phyloP scores from a whole-genome alignment of 495 filamentous ascomycete species.

The Aspergillus nanangensis region DNA sequence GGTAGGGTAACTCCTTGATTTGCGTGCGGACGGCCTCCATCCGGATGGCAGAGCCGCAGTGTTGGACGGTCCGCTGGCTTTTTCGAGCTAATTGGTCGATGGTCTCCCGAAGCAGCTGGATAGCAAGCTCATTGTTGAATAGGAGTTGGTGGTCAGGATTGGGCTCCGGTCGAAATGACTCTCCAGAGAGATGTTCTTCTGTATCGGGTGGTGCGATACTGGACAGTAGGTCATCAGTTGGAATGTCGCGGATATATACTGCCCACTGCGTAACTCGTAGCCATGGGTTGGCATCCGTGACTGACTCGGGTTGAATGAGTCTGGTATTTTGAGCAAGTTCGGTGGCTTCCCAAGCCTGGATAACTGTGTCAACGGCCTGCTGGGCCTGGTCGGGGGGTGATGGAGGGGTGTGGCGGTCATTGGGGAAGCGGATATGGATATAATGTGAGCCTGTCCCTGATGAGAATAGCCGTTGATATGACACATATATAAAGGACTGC shows the following conservation, averaged over 20 bases:
- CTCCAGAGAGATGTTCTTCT: neutral
- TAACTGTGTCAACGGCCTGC: neutral
- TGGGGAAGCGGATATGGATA: conserved; percentile 1
- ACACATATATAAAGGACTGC: neutral
- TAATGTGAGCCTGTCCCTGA: neutral
- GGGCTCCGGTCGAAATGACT: neutral
- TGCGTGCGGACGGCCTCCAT: conserved; percentile 1
- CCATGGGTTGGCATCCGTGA: conserved; percentile 7
- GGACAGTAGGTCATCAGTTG: neutral
- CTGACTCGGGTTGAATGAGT: conserved; percentile 3
- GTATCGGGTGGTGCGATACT: neutral
- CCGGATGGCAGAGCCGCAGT: neutral
- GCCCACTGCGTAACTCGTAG: conserved; percentile 9
- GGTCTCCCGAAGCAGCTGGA: neutral
- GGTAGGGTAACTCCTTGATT: conserved; percentile 1
- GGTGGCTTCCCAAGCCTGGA: neutral
- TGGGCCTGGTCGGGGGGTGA: neutral
- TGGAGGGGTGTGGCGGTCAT: neutral
- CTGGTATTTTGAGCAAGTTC: neutral
- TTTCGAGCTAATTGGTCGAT: conserved; percentile 4
- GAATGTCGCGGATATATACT: neutral
- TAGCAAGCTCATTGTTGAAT: neutral
- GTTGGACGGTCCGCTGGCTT: conserved; percentile 7
- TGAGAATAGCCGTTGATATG: conserved; percentile 1
- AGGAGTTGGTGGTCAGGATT: neutral